A percentile compares a stretch with the other conserved stretches of the same genome.
Conservation (phyloP, 2,329 filamentous ascomycete species). For the Alternaria longipes region DNA sequence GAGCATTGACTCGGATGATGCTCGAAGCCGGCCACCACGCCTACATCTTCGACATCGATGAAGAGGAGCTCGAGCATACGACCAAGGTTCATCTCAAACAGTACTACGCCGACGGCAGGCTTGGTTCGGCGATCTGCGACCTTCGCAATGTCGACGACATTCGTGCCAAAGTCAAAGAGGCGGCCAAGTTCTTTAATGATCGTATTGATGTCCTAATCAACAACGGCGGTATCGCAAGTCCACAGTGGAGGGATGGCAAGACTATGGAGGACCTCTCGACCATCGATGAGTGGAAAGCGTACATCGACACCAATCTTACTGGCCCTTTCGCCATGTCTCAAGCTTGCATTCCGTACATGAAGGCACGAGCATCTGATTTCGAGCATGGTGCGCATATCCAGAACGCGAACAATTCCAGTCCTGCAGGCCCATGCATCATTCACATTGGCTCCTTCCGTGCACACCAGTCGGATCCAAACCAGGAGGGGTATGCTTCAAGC, state of each 20-base stretch:
- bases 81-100: conserved; percentile 52
- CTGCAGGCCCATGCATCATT: conserved; percentile 57
- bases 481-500: conserved; percentile 61
- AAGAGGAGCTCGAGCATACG: conserved; percentile 49
- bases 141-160: conserved; percentile 56
- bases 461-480: conserved; percentile 57
- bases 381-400: conserved; percentile 39
- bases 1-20: conserved; percentile 57
- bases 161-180: conserved; percentile 51
- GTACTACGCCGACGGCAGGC: conserved; percentile 46
- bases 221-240: conserved; percentile 49
- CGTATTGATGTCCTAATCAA: conserved; percentile 53
- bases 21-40: conserved; percentile 57
- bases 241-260: conserved; percentile 56
- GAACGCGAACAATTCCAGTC: conserved; percentile 29
- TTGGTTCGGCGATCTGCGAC: conserved; percentile 55
- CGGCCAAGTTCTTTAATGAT: conserved; percentile 56
- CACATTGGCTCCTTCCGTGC: conserved; percentile 59
- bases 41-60: conserved; percentile 57
- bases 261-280: conserved; percentile 58
- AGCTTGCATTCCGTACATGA: conserved; percentile 60
- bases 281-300: conserved; percentile 57
- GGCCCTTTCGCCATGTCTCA: conserved; percentile 58
- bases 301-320: conserved; percentile 60
- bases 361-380: conserved; percentile 38